Conservation (phyloP, 352 stramenopile species). For the Globisporangium cystogenes region DNA sequence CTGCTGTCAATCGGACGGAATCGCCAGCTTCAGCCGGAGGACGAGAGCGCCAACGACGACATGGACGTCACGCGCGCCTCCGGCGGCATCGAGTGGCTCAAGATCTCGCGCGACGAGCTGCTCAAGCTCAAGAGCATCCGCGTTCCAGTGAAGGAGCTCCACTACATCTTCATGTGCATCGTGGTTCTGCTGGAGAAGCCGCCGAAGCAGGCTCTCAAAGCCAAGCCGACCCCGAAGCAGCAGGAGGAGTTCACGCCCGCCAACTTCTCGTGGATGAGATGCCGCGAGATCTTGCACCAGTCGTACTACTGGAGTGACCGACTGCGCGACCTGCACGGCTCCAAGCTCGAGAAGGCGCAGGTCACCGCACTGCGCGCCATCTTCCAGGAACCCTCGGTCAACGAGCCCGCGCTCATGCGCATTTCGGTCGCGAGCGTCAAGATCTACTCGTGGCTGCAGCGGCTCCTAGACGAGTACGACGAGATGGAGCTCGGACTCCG, state of each 20-base stretch:
- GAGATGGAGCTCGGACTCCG: conserved; percentile 43
- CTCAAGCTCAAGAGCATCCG: conserved; percentile 57
- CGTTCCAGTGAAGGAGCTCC: conserved; percentile 59
- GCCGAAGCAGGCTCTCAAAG: conserved; percentile 27
- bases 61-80: conserved; percentile 16
- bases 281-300: conserved; percentile 54
- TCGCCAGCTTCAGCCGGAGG: conserved; percentile 13
- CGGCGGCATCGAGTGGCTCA: conserved; percentile 49
- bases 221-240: conserved; percentile 30
- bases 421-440: conserved; percentile 55
- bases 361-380: conserved; percentile 44
- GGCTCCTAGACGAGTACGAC: conserved; percentile 52
- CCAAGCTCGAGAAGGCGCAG: conserved; percentile 36
- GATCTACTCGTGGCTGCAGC: conserved; percentile 56
- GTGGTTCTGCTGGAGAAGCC: conserved; percentile 59
- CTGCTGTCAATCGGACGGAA: conserved; percentile 16
- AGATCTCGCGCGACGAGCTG: conserved; percentile 64
- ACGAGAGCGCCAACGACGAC: conserved; percentile 6
- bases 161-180: conserved; percentile 78
- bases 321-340: conserved; percentile 31
- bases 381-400: conserved; percentile 56
- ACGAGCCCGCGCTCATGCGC: conserved; percentile 41
- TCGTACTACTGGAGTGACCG: conserved; percentile 34
- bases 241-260: conserved; percentile 48
- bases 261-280: conserved; percentile 58